Base-by-base conservation (phyloP, 805 yeast genomes). In the Candida verbasci region DNA sequence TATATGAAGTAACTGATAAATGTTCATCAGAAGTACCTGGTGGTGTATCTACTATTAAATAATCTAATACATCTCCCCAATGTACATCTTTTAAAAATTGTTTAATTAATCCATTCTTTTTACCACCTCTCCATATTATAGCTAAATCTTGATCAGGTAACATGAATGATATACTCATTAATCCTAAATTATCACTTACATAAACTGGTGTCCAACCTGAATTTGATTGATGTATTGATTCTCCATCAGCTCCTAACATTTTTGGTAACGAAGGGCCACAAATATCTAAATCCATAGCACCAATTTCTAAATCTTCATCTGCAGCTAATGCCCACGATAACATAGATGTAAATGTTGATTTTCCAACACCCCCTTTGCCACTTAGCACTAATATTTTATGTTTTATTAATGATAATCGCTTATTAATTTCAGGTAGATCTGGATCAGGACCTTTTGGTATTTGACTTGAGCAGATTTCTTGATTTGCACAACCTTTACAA, bases 21-120 rank as follows among this genome's bases (percentile, higher is more conserved):
- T 93, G 99, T 57, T 93, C 99, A 60, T 93, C 99, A 0, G 96
- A 83, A 0, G 99, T 93, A 0, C 99, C 98, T 0, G 99, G 99
- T 0, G 98, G 99, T 0, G 99, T 93, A 52, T 93, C 99, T 12
- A 93, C 83, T 11, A 93, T 74, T 46, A 93, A 67, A 52, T 85
- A 93, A 57, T 93, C 97, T 38, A 85, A 60, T 32, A 47, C 60
- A 17, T 73, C 72, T 4, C 95, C 96, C 99, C 99, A 93, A 50
- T 86, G 88, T 2, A 93, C 97, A 49, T 91, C 97, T 53, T 85
- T 87, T 37, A 93, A 67, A 50, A 93, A 93, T 62, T 88, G 96
- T 53, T 93, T 93, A 35, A 93, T 93, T 32, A 93, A 68, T 0
- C 94, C 88, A 49, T 86, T 88, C 62, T 93, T 93, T 65, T 93